A percentile compares a stretch with the other conserved stretches of the same genome.
Conservation (phyloP, 768 basidiomycete species). For the Austroboletus eburneus region DNA sequence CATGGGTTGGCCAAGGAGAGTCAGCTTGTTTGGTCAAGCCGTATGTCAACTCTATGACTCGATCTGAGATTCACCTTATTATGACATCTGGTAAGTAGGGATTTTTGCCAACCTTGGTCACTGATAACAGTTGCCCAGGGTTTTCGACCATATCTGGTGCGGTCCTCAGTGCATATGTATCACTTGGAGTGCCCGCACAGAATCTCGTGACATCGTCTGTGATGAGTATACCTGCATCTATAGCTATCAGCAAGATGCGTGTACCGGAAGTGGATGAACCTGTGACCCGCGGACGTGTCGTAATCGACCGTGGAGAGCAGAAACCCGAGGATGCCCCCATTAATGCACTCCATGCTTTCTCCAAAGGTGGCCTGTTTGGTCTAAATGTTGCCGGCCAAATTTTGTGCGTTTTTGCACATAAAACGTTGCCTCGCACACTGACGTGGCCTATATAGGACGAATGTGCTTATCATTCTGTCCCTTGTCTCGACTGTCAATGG, state of each 20-base stretch:
- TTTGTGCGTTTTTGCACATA: conserved; percentile 43
- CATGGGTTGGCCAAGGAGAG: conserved; percentile 92
- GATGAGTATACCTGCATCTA: conserved; percentile 94
- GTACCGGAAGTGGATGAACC: conserved; percentile 82
- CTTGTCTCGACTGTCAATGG: conserved; percentile 82
- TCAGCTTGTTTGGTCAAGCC: conserved; percentile 82
- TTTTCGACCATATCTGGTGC: conserved; percentile 94
- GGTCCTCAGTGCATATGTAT: conserved; percentile 81
- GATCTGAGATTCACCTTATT: conserved; percentile 77
- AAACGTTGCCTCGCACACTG: conserved; percentile 2
- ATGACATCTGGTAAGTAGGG: conserved; percentile 72
- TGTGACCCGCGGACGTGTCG: conserved; percentile 75
- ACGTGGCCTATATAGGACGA: conserved; percentile 45
- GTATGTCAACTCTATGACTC: conserved; percentile 81
- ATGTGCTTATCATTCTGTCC: conserved; percentile 80
- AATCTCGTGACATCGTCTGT: conserved; percentile 86
- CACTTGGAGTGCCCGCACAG: conserved; percentile 69
- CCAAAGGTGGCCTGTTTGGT: conserved; percentile 80
- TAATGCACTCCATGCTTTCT: conserved; percentile 88
- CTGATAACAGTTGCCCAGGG: conserved; percentile 29
- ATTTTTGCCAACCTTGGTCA: not conserved
- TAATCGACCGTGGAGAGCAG: conserved; percentile 72
- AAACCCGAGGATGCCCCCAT: conserved; percentile 51
- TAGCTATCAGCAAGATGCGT: conserved; percentile 87
- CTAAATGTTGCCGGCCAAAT: conserved; percentile 85